Evolutionary conservation across 371 early-diverging fungal species (phyloP).

Genomic region (Apophysomyces ossiformis): DNA sequence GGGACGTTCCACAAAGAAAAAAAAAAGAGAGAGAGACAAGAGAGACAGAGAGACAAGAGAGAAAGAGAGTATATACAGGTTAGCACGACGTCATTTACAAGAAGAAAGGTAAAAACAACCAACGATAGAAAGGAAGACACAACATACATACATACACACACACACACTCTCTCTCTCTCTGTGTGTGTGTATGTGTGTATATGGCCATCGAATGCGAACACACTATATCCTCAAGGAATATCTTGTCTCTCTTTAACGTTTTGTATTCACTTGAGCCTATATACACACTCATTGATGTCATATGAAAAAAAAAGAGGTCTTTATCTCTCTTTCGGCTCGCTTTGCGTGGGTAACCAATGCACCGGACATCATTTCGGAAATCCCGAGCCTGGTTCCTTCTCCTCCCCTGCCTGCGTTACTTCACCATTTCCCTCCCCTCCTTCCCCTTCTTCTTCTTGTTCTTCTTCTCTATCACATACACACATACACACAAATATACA

Average conservation of each 20-base stretch:
- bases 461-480: not conserved
- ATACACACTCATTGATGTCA: not conserved
- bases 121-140: not conserved
- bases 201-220: no score
- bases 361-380: constrained; percentile 11
- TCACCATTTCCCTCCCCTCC: not conserved
- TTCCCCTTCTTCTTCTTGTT: not conserved
- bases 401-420: not conserved
- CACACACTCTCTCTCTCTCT: no score
- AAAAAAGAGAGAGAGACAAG: not conserved
- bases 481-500: not conserved
- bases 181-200: no score
- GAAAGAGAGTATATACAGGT: no score
- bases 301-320: no score
- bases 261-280: not conserved
- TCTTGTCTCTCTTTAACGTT: not conserved
- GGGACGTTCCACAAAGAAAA: constrained; percentile 4
- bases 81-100: not conserved
- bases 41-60: not conserved
- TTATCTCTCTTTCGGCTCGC: not conserved
- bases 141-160: no score
- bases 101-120: not conserved
- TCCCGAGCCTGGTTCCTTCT: not conserved
- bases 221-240: no score
- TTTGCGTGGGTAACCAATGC: constrained; percentile 1